Evolutionary conservation across 2,329 filamentous ascomycete species (phyloP).

Genomic region (Saccharata proteae): DNA sequence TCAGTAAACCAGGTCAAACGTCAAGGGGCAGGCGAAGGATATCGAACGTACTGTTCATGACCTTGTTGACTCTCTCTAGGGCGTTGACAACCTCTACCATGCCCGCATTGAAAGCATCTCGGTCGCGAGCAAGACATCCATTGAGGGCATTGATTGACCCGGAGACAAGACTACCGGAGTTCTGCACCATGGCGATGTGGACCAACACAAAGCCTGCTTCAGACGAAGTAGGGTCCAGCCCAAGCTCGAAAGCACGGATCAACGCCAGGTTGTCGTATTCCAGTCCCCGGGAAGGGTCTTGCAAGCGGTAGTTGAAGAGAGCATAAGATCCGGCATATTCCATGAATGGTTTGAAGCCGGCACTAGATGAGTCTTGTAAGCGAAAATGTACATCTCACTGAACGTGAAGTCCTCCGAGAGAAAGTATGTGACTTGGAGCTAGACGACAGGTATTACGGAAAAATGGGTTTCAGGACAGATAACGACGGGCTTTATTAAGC

Average conservation of each 20-base stretch:
- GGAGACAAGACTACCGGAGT: slow-evolving; percentile 65
- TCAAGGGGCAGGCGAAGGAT: neutral
- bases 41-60: slow-evolving; percentile 57
- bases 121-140: slow-evolving; percentile 28
- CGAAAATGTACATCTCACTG: neutral
- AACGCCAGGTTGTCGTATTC: slow-evolving; percentile 59
- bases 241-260: slow-evolving; percentile 82
- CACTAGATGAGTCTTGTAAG: too few species aligned
- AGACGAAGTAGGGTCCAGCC: slow-evolving; percentile 73
- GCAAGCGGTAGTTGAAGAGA: slow-evolving; percentile 51
- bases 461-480: neutral
- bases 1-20: slow-evolving; percentile 1
- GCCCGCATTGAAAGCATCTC: slow-evolving; percentile 48
- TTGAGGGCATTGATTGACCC: slow-evolving; percentile 59
- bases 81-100: slow-evolving; percentile 41
- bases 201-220: slow-evolving; percentile 95
- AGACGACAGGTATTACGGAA: slow-evolving; percentile 1
- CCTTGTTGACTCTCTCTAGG: slow-evolving; percentile 58
- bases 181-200: slow-evolving; percentile 88
- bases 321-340: slow-evolving; percentile 59
- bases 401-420: neutral
- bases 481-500: too few species aligned
- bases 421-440: neutral
- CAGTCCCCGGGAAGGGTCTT: slow-evolving; percentile 41
- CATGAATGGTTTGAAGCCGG: slow-evolving; percentile 84